These are phyloP conservation scores for Phellopilus nigrolimitatus DNA, from an alignment of 1,284 basidiomycete genomes.

Conservation along the genomic window DNA sequence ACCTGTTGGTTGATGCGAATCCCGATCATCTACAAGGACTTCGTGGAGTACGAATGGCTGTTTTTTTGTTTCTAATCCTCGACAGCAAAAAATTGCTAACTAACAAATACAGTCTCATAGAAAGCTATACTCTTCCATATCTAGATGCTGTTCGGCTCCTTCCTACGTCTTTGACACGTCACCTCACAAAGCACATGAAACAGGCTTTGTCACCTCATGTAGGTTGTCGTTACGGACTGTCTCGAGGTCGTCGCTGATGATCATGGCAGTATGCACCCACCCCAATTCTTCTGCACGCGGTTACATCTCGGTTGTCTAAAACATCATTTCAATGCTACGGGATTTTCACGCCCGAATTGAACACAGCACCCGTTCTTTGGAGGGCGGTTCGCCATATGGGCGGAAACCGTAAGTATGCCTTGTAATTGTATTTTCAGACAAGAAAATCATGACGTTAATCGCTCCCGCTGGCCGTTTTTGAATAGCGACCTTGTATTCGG, in stretches of 20 bases:
- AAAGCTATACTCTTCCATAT: constrained; percentile 76
- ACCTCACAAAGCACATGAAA: constrained; percentile 64
- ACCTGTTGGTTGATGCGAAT: constrained; percentile 76
- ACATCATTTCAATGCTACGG: constrained; percentile 48
- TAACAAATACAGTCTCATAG: constrained; percentile 53
- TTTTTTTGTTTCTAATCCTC: constrained; percentile 2
- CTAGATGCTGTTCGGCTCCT: constrained; percentile 68
- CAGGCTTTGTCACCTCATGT: constrained; percentile 68
- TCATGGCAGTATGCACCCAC: constrained; percentile 56
- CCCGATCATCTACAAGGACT: constrained; percentile 70
- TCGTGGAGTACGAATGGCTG: constrained; percentile 57
- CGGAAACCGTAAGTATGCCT: constrained; percentile 65
- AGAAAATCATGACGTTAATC: neutral
- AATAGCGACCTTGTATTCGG: constrained; percentile 56
- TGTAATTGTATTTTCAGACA: neutral
- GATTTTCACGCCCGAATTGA: constrained; percentile 73
- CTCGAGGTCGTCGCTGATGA: constrained; percentile 21
- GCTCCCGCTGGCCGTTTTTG: neutral
- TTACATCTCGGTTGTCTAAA: constrained; percentile 59
- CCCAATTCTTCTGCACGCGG: constrained; percentile 51
- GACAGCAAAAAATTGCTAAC: constrained; percentile 9
- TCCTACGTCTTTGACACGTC: constrained; percentile 57
- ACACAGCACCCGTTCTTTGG: constrained; percentile 79
- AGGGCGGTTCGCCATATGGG: constrained; percentile 65
- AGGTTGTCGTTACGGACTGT: constrained; percentile 29